These are phyloP conservation scores for Solanum rostratum DNA, from an alignment of 257 asterid genomes.

Conservation along the genomic window DNA sequence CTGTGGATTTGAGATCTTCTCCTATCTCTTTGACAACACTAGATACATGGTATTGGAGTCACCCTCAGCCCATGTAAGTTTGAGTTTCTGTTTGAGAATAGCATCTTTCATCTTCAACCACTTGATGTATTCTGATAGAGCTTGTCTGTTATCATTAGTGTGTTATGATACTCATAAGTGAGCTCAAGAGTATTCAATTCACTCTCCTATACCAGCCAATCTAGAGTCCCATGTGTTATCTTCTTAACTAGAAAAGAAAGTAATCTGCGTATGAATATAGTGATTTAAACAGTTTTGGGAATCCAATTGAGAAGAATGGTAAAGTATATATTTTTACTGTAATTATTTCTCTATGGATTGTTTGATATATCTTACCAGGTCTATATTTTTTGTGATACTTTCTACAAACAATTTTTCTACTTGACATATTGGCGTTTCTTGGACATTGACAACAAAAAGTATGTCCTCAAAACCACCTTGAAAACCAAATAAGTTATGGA, in stretches of 20 bases:
- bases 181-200: not conserved
- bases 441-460: not conserved
- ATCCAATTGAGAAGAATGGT: not conserved
- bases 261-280: not conserved
- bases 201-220: not conserved
- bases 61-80: not conserved
- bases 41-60: not conserved
- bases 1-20: not conserved
- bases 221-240: not conserved
- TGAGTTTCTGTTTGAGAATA: not conserved
- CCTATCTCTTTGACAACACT: not conserved
- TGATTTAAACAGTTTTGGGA: not conserved
- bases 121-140: not conserved
- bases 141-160: not conserved
- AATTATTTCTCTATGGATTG: not conserved
- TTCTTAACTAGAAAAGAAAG: not conserved
- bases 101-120: not conserved
- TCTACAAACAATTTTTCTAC: not conserved
- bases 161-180: not conserved
- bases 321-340: not conserved
- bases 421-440: not conserved
- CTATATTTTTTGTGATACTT: not conserved
- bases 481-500: not conserved
- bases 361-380: not conserved
- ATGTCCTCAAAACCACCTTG: not conserved